Percentiles rank a stretch among this genome's conserved stretches.
Conservation (phyloP, 177 flowering plant species). For the Telopea speciosissima region DNA sequence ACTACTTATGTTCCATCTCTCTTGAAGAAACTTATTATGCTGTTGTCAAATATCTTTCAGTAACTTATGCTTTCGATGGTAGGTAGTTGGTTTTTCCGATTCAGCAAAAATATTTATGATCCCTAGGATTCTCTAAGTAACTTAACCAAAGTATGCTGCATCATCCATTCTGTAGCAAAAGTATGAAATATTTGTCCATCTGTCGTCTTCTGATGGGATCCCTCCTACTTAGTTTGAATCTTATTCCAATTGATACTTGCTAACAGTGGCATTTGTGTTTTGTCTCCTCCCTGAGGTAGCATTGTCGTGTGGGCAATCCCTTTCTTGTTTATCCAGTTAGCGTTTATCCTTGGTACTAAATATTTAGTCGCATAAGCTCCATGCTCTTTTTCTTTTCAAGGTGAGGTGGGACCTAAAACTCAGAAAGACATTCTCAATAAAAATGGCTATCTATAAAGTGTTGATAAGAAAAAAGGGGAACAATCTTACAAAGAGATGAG, state of each 20-base stretch:
- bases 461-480: neutral
- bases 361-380: neutral
- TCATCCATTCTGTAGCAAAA: neutral
- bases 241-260: neutral
- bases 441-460: neutral
- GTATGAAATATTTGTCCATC: neutral
- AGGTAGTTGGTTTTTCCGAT: neutral
- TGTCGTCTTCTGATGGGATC: neutral
- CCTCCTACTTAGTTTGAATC: neutral
- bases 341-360: too few species aligned
- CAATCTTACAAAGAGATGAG: too few species aligned
- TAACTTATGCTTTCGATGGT: neutral
- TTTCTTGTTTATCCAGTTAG: too few species aligned
- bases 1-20: too few species aligned
- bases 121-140: neutral
- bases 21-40: too few species aligned
- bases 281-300: neutral
- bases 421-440: neutral
- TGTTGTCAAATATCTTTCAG: neutral
- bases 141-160: neutral
- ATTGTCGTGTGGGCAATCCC: too few species aligned
- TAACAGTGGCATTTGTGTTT: neutral
- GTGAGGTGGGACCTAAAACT: neutral
- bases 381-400: neutral
- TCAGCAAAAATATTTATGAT: neutral